Conservation (phyloP, 805 yeast species). For the Ogataea saltuana region DNA sequence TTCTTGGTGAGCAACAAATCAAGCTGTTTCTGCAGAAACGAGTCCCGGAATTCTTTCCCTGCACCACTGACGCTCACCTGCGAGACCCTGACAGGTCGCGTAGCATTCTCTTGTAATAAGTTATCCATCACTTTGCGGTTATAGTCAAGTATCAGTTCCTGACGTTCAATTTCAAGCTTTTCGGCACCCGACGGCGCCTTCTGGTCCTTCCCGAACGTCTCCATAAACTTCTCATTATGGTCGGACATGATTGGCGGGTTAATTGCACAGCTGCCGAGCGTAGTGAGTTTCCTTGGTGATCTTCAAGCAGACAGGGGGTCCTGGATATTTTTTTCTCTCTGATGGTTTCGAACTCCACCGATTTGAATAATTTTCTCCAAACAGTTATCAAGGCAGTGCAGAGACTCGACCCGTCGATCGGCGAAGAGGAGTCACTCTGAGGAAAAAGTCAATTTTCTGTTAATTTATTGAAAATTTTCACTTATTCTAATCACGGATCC, state of each 20-base stretch:
- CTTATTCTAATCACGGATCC: background rate
- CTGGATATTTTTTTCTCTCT: background rate
- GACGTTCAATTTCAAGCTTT: slow-evolving; percentile 31
- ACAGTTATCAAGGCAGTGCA: background rate
- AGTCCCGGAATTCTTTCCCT: slow-evolving; percentile 42
- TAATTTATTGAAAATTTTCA: slow-evolving; percentile 6
- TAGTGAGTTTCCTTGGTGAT: no score
- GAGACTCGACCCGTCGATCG: slow-evolving; percentile 2
- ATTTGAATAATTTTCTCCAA: background rate
- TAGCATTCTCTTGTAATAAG: slow-evolving; percentile 33
- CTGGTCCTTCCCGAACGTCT: slow-evolving; percentile 19
- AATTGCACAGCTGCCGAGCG: no score
- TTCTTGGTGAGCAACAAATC: slow-evolving; percentile 44
- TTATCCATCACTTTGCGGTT: slow-evolving; percentile 30
- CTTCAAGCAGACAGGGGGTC: no score
- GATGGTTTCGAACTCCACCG: background rate
- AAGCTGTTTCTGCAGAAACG: slow-evolving; percentile 48
- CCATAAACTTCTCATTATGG: slow-evolving; percentile 27
- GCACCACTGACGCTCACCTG: slow-evolving; percentile 51
- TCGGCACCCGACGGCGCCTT: slow-evolving; percentile 9
- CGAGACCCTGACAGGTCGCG: slow-evolving; percentile 44
- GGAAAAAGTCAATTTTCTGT: no score
- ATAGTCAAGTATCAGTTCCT: slow-evolving; percentile 32
- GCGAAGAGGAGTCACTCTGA: slow-evolving; percentile 5
- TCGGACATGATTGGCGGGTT: slow-evolving; percentile 14